phyloP scores from a whole-genome alignment of 805 yeast genomes.

The Ogataea pilisensis region DNA sequence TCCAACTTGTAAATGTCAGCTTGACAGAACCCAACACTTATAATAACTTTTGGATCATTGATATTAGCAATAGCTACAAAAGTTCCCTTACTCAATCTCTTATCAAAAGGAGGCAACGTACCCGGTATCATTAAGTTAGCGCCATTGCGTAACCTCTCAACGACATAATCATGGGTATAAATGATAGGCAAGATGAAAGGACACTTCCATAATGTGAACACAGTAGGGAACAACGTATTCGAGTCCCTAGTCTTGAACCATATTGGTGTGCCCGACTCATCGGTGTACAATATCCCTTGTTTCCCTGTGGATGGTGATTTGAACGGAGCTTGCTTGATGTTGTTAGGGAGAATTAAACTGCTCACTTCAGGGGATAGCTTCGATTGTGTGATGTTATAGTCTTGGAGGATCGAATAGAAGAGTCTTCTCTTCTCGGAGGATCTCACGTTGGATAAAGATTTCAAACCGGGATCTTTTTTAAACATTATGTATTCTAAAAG shows the following conservation, averaged over 20 bases:
- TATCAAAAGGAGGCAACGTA: conserved; percentile 55
- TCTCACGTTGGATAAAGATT: conserved; percentile 75
- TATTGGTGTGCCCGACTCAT: conserved; percentile 59
- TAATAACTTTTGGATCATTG: conserved; percentile 54
- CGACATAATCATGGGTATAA: conserved; percentile 68
- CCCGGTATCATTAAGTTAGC: conserved; percentile 84
- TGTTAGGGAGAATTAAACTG: conserved; percentile 43
- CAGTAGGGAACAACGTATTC: conserved; percentile 54
- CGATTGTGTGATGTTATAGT: conserved; percentile 37
- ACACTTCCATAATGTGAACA: conserved; percentile 66
- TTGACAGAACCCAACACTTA: conserved; percentile 67
- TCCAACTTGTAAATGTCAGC: conserved; percentile 42
- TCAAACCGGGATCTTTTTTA: conserved; percentile 52
- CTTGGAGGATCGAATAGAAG: conserved; percentile 38
- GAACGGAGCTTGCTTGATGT: conserved; percentile 62
- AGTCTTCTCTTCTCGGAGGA: conserved; percentile 71
- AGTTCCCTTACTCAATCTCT: conserved; percentile 42
- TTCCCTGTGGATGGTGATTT: conserved; percentile 42
- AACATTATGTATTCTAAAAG: conserved; percentile 37
- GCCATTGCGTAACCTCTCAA: conserved; percentile 67
- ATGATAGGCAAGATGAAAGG: conserved; percentile 66
- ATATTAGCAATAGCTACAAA: conserved; percentile 70
- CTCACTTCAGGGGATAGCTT: conserved; percentile 37
- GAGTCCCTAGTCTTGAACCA: conserved; percentile 66
- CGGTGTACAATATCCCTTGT: conserved; percentile 64